These are phyloP conservation scores for Colletotrichum salicis DNA, from an alignment of 2,329 filamentous ascomycete species.

Conservation along the genomic window DNA sequence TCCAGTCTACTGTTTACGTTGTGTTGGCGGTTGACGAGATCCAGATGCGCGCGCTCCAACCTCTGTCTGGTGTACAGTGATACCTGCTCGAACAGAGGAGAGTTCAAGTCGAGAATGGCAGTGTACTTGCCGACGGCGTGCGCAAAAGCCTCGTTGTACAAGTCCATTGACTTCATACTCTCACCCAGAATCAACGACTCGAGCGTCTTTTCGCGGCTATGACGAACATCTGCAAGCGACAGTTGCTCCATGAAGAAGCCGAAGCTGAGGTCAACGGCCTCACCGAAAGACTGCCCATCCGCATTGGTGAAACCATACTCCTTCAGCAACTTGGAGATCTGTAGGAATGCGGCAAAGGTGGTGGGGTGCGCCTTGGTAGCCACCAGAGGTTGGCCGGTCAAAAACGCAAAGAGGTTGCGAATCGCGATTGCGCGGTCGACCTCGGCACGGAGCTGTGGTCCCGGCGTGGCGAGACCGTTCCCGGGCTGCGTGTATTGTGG, in stretches of 20 bases:
- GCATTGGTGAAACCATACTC: slow-evolving; percentile 67
- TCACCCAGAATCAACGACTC: slow-evolving; percentile 92
- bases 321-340: slow-evolving; percentile 63
- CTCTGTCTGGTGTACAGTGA: slow-evolving; percentile 78
- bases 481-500: slow-evolving; percentile 42
- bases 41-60: slow-evolving; percentile 84
- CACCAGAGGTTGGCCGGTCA: slow-evolving; percentile 72
- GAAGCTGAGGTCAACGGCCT: slow-evolving; percentile 72
- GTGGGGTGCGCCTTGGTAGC: slow-evolving; percentile 64
- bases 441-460: slow-evolving; percentile 49
- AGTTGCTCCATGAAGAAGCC: slow-evolving; percentile 81
- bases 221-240: slow-evolving; percentile 80
- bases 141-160: slow-evolving; percentile 93
- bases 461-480: slow-evolving; percentile 47
- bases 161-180: slow-evolving; percentile 79
- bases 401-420: slow-evolving; percentile 74
- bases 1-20: slow-evolving; percentile 79
- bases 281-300: slow-evolving; percentile 70
- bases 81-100: slow-evolving; percentile 76
- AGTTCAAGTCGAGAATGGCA: slow-evolving; percentile 73
- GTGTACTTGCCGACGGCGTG: slow-evolving; percentile 91
- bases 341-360: slow-evolving; percentile 64
- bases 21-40: slow-evolving; percentile 78
- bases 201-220: slow-evolving; percentile 87
- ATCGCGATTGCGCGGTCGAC: slow-evolving; percentile 67